Percentiles rank a stretch among this genome's conserved stretches.
These are phyloP conservation scores for Malassezia globosa DNA, from an alignment of 1,284 basidiomycete species.

Conservation along the genomic window DNA sequence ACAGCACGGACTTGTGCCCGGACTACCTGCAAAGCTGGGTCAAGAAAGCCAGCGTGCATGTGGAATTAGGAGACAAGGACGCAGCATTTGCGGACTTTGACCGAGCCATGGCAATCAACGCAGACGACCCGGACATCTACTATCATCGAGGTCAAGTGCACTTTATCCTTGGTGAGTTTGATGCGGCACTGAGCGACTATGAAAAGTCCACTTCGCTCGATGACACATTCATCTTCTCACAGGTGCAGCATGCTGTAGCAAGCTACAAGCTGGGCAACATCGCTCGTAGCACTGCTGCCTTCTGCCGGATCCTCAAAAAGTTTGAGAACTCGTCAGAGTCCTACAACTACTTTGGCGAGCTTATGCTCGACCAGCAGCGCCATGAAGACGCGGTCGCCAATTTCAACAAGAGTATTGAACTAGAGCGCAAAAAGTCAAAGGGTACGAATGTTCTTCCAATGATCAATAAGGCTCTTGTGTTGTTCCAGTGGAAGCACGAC, in stretches of 20 bases:
- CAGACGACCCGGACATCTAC: slow-evolving; percentile 86
- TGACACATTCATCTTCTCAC: slow-evolving; percentile 75
- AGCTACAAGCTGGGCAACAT: slow-evolving; percentile 80
- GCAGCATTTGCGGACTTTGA: slow-evolving; percentile 85
- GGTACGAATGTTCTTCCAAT: slow-evolving; percentile 54
- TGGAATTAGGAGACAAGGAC: slow-evolving; percentile 63
- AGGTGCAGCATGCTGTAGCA: slow-evolving; percentile 92
- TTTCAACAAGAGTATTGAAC: slow-evolving; percentile 82
- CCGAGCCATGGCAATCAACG: slow-evolving; percentile 69
- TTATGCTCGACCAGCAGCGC: slow-evolving; percentile 81
- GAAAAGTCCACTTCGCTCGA: slow-evolving; percentile 74
- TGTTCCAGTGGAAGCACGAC: slow-evolving; percentile 95
- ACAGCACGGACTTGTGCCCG: slow-evolving; percentile 64
- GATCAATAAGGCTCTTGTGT: slow-evolving; percentile 90
- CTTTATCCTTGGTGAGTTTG: slow-evolving; percentile 88
- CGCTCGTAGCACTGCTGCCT: slow-evolving; percentile 73
- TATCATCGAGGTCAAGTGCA: slow-evolving; percentile 98
- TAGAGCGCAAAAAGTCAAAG: slow-evolving; percentile 55
- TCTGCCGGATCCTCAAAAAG: slow-evolving; percentile 53
- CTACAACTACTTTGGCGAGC: slow-evolving; percentile 66
- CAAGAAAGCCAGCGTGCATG: slow-evolving; percentile 92
- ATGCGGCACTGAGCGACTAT: slow-evolving; percentile 78
- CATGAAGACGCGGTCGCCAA: slow-evolving; percentile 86
- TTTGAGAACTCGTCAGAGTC: slow-evolving; percentile 38
- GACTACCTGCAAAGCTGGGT: slow-evolving; percentile 80